Conservation (phyloP, 768 basidiomycete species). For the Naematelia encephala region DNA sequence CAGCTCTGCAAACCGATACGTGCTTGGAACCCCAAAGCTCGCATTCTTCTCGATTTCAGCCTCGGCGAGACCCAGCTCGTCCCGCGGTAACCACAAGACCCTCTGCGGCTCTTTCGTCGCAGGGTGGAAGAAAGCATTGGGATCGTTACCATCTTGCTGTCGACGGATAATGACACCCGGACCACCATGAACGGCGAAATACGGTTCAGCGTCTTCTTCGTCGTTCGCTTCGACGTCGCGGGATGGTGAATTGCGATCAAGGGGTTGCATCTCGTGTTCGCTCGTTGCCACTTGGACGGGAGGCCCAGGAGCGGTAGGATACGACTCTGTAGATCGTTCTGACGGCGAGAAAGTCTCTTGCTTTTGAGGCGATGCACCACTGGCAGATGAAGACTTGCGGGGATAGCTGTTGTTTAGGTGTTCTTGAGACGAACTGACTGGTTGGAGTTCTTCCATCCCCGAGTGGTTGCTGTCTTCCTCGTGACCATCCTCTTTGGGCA, state of each 20-base stretch:
- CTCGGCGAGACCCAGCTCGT: constrained; percentile 62
- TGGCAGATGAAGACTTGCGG: background rate
- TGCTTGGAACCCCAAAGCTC: constrained; percentile 58
- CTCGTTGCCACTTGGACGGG: constrained; percentile 1
- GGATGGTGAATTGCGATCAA: background rate
- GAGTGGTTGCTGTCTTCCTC: constrained; percentile 6
- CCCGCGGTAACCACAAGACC: constrained; percentile 79
- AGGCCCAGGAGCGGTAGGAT: background rate
- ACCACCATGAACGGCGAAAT: constrained; percentile 43
- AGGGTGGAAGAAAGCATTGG: constrained; percentile 71
- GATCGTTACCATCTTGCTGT: constrained; percentile 23
- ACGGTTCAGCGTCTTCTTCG: constrained; percentile 27
- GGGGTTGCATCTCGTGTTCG: constrained; percentile 5
- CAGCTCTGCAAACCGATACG: constrained; percentile 55
- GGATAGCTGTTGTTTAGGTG: background rate
- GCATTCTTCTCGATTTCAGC: constrained; percentile 62
- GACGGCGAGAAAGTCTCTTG: background rate
- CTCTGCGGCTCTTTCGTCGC: constrained; percentile 69
- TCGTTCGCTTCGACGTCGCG: constrained; percentile 9
- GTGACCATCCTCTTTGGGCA: constrained; percentile 41
- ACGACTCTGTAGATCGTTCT: background rate
- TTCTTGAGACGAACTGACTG: constrained; percentile 9
- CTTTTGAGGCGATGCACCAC: background rate
- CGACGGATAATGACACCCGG: constrained; percentile 23
- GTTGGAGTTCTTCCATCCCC: background rate